These are phyloP conservation scores for Blastomyces gilchristii DNA, from an alignment of 2,329 filamentous ascomycete genomes.

Conservation along the genomic window DNA sequence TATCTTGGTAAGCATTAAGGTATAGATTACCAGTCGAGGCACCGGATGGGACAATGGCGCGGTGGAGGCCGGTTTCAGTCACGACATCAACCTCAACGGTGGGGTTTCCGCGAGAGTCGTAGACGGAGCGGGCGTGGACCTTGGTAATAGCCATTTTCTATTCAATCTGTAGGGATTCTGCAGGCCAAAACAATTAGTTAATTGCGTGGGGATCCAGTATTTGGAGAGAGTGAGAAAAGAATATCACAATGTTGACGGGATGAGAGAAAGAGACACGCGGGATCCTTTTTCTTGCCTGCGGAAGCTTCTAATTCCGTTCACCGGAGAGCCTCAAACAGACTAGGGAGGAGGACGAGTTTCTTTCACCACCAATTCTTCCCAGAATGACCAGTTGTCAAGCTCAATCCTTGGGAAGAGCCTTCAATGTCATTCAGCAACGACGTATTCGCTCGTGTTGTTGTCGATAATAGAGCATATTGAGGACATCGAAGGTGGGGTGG, in stretches of 20 bases:
- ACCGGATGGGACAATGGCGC: constrained; percentile 92
- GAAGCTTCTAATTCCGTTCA: constrained; percentile 2
- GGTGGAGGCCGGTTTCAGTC: constrained; percentile 92
- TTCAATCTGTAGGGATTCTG: constrained; percentile 3
- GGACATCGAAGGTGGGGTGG: not conserved
- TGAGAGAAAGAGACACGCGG: not conserved
- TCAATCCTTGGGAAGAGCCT: not conserved
- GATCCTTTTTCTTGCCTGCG: not conserved
- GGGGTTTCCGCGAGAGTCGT: constrained; percentile 96
- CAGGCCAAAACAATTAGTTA: constrained; percentile 11
- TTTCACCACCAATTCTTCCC: not conserved
- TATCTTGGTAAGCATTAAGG: not conserved
- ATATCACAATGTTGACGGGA: not conserved
- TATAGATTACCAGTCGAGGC: constrained; percentile 72
- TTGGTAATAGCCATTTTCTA: constrained; percentile 71
- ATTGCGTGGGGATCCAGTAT: not conserved
- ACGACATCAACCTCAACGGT: constrained; percentile 97
- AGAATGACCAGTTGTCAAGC: not conserved
- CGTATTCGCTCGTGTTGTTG: not conserved
- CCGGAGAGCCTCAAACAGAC: constrained; percentile 1
- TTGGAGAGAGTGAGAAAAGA: not conserved
- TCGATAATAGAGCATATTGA: not conserved
- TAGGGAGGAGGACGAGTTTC: not conserved
- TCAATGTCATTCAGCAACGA: not conserved
- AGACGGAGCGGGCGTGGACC: constrained; percentile 88